Evolutionary conservation across 2,329 filamentous ascomycete genomes (phyloP).

Genomic region (Ceratocystis harringtonii): DNA sequence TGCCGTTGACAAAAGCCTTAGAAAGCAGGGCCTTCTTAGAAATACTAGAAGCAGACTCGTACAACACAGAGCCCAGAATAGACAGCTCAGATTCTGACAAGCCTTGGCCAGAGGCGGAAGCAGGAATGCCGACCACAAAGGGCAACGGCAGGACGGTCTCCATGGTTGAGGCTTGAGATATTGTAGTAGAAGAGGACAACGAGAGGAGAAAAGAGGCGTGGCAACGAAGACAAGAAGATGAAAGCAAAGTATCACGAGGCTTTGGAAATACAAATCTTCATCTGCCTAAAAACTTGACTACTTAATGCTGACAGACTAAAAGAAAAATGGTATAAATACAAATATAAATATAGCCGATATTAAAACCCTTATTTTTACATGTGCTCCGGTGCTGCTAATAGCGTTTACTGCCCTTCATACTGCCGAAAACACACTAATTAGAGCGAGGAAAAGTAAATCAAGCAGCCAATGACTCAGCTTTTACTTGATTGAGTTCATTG

Average conservation of each 20-base stretch:
- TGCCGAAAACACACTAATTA: slow-evolving; percentile 5
- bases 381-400: background rate
- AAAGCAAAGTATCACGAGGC: slow-evolving; percentile 8
- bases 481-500: slow-evolving; percentile 6
- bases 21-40: slow-evolving; percentile 37
- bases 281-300: background rate
- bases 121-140: slow-evolving; percentile 44
- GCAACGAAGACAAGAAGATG: background rate
- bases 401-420: background rate
- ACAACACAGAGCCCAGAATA: slow-evolving; percentile 43
- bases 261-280: slow-evolving; percentile 14
- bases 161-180: slow-evolving; percentile 29
- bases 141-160: slow-evolving; percentile 50
- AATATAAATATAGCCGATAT: background rate
- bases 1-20: slow-evolving; percentile 62
- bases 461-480: slow-evolving; percentile 15
- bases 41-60: slow-evolving; percentile 25
- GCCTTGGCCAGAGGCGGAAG: slow-evolving; percentile 35
- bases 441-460: background rate
- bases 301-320: background rate
- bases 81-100: slow-evolving; percentile 42
- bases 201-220: background rate
- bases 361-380: background rate
- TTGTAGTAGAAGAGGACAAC: background rate
- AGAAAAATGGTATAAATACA: background rate